Evolutionary conservation across 768 basidiomycete species (phyloP).

Genomic region (Rhodotorula diobovata): DNA sequence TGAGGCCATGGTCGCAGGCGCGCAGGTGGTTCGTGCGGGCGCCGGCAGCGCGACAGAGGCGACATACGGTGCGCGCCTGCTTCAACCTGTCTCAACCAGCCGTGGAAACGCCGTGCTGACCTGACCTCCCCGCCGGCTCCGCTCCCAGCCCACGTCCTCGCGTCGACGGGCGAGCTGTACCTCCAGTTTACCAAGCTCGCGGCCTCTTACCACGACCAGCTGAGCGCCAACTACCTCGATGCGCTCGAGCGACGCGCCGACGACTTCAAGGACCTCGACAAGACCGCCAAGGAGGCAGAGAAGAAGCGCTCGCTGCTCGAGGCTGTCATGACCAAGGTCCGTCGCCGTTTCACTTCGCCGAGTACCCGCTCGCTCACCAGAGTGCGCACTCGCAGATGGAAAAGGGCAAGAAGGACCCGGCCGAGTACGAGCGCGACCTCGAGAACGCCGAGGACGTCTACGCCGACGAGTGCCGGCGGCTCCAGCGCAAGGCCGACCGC

Average conservation of each 20-base stretch:
- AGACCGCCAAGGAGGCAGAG: constrained; percentile 10
- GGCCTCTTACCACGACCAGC: not conserved
- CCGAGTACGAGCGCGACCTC: constrained; percentile 21
- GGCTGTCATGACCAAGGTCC: constrained; percentile 3
- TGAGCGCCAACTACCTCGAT: not conserved
- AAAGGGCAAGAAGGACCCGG: constrained; percentile 19
- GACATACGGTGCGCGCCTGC: not conserved
- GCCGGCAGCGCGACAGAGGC: not conserved
- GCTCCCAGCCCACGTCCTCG: not conserved
- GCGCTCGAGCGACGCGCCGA: not conserved
- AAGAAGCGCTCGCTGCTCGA: constrained; percentile 23
- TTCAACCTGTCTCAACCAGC: too few species aligned
- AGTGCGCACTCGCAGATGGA: constrained; percentile 1
- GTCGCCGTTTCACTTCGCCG: not conserved
- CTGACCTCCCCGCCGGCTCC: too few species aligned
- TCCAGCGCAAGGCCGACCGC: not conserved
- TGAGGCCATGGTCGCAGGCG: not conserved
- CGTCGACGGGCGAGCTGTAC: not conserved
- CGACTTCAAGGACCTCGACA: not conserved
- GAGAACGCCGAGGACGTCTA: constrained; percentile 10
- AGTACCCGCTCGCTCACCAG: not conserved
- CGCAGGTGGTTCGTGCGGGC: not conserved
- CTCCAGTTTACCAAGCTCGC: constrained; percentile 1
- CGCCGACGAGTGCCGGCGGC: not conserved
- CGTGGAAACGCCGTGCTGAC: not conserved